Percentiles rank a stretch among this genome's conserved stretches.
Evolutionary conservation across 2,329 filamentous ascomycete genomes (phyloP).

Genomic region (Claviceps paspali): DNA sequence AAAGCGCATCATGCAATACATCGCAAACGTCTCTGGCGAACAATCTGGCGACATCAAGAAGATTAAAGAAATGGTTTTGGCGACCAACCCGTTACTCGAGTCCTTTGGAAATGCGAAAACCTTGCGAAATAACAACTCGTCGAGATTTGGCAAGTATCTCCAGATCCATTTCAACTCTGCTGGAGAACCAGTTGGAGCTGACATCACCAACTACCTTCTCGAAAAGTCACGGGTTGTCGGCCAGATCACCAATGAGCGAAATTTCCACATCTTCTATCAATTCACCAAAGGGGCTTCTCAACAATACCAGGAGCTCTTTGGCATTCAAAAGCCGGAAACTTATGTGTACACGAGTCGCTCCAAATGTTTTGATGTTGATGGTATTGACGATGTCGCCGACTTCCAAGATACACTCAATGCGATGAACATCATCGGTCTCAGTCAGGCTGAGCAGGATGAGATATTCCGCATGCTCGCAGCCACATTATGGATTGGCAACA

Average conservation of each 20-base stretch:
- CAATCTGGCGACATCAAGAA: conserved; percentile 76
- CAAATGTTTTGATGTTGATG: conserved; percentile 86
- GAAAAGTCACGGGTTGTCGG: conserved; percentile 93
- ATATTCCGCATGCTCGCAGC: conserved; percentile 92
- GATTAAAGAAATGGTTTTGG: conserved; percentile 98
- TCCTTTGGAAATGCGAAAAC: conserved; percentile 99
- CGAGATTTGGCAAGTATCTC: conserved; percentile 93
- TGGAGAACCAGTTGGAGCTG: conserved; percentile 86
- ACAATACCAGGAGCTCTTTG: conserved; percentile 74
- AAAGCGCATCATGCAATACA: conserved; percentile 99
- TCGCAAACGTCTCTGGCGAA: conserved; percentile 88
- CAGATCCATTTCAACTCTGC: conserved; percentile 89
- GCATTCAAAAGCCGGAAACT: conserved; percentile 79
- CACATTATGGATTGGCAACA: conserved; percentile 88
- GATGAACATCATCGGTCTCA: conserved; percentile 86
- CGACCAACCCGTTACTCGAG: conserved; percentile 91
- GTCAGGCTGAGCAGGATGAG: conserved; percentile 79
- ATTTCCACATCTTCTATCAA: conserved; percentile 99
- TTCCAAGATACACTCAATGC: conserved; percentile 83
- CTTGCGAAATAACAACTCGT: conserved; percentile 95
- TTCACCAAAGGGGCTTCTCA: conserved; percentile 90
- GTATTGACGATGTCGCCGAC: conserved; percentile 82
- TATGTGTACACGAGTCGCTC: conserved; percentile 90
- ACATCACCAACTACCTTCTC: conserved; percentile 94
- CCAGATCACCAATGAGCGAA: conserved; percentile 88